phyloP scores from a whole-genome alignment of 306 rosid species.

The Gastrolobium villosum region DNA sequence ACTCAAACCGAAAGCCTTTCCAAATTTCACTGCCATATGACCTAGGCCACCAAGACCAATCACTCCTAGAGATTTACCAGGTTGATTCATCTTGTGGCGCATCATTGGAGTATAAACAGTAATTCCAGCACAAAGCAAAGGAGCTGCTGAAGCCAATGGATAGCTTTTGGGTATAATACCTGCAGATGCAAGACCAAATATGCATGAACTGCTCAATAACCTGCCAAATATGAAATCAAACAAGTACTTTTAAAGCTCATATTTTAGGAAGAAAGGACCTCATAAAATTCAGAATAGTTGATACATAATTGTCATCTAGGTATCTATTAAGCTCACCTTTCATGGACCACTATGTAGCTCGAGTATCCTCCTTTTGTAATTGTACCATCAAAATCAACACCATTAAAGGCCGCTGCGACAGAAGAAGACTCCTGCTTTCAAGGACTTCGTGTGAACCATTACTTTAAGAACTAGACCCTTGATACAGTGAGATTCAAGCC shows the following conservation, averaged over 20 bases:
- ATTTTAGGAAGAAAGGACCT: not conserved
- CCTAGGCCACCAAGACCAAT: slow-evolving; percentile 90
- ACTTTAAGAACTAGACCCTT: slow-evolving; percentile 58
- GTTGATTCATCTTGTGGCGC: slow-evolving; percentile 85
- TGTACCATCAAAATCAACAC: slow-evolving; percentile 68
- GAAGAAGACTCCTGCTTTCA: no score
- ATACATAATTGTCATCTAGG: not conserved
- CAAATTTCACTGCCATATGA: slow-evolving; percentile 79
- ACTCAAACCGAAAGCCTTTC: slow-evolving; percentile 70
- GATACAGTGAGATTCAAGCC: slow-evolving; percentile 56
- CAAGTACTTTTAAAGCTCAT: not conserved
- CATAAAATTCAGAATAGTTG: not conserved
- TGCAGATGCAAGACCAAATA: slow-evolving; percentile 45
- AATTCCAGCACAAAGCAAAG: slow-evolving; percentile 84
- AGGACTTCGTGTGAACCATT: no score
- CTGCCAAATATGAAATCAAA: not conserved
- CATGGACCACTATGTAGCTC: slow-evolving; percentile 67
- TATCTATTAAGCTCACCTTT: slow-evolving; percentile 52
- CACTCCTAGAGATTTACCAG: slow-evolving; percentile 79
- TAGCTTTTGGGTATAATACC: slow-evolving; percentile 75
- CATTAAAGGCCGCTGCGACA: no score
- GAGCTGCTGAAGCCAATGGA: slow-evolving; percentile 82
- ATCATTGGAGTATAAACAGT: slow-evolving; percentile 79
- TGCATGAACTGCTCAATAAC: not conserved
- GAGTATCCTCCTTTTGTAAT: slow-evolving; percentile 81